phyloP scores from a whole-genome alignment of 1,284 basidiomycete genomes.

The Austropuccinia psidii region DNA sequence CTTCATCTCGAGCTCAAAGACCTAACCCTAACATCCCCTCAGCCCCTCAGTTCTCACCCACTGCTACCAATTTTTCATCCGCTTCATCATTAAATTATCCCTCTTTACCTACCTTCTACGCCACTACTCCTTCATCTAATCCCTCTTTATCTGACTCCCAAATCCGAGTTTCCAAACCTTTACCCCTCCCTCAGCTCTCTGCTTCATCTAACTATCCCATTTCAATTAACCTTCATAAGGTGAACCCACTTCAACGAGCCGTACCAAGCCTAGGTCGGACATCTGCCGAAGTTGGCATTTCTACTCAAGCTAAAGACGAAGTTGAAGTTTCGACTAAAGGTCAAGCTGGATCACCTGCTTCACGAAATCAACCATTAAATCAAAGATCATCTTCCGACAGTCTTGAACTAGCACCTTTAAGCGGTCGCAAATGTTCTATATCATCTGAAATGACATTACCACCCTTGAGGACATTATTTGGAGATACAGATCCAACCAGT shows the following conservation, averaged over 20 bases:
- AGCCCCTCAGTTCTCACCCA: background rate
- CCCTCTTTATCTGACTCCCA: background rate
- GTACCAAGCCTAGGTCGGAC: background rate
- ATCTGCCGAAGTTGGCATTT: background rate
- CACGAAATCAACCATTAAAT: background rate
- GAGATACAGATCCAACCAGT: background rate
- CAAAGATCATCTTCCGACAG: background rate
- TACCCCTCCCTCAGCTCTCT: slow-evolving; percentile 20
- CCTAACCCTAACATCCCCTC: background rate
- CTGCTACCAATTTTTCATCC: background rate
- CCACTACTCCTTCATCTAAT: background rate
- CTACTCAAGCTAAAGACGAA: background rate
- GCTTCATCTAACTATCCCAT: background rate
- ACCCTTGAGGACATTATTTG: slow-evolving; percentile 21
- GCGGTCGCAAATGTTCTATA: background rate
- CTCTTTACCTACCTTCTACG: slow-evolving; percentile 4
- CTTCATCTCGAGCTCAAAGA: too few species aligned
- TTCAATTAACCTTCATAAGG: slow-evolving; percentile 10
- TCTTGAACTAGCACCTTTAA: slow-evolving; percentile 24
- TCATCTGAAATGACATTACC: slow-evolving; percentile 18
- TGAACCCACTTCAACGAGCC: slow-evolving; percentile 16
- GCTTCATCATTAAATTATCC: slow-evolving; percentile 4
- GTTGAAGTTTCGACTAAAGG: background rate
- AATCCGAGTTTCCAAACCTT: slow-evolving; percentile 25
- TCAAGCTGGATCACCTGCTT: background rate